phyloP scores from a whole-genome alignment of 1,284 basidiomycete genomes.

The Hemileia vastatrix region DNA sequence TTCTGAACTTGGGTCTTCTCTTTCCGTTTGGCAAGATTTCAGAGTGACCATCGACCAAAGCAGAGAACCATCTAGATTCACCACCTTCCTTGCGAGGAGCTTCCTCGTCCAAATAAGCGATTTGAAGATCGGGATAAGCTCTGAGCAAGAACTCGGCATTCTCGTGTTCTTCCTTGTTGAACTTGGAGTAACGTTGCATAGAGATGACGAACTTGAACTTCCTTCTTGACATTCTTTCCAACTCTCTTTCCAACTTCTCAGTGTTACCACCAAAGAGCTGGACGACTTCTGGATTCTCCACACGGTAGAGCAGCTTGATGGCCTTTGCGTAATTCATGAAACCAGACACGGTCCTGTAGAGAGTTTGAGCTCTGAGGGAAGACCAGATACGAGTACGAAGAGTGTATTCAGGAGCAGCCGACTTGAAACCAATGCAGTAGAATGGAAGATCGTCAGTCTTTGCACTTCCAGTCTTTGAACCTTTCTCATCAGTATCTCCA shows the following conservation, averaged over 20 bases:
- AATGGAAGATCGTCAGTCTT: slow-evolving; percentile 85
- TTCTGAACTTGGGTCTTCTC: slow-evolving; percentile 90
- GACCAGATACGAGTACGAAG: slow-evolving; percentile 98
- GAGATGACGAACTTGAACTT: slow-evolving; percentile 99
- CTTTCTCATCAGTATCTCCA: slow-evolving; percentile 39
- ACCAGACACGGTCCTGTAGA: slow-evolving; percentile 98
- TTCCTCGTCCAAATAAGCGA: slow-evolving; percentile 97
- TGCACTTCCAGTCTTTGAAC: slow-evolving; percentile 76
- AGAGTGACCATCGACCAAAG: slow-evolving; percentile 93
- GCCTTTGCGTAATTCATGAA: slow-evolving; percentile 99
- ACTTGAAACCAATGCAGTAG: slow-evolving; percentile 99
- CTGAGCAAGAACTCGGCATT: slow-evolving; percentile 96
- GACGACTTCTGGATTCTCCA: slow-evolving; percentile 97
- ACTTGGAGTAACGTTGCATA: slow-evolving; percentile 99
- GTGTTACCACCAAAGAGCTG: slow-evolving; percentile 96
- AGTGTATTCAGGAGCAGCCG: slow-evolving; percentile 93
- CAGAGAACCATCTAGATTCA: slow-evolving; percentile 88
- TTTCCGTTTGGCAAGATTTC: slow-evolving; percentile 84
- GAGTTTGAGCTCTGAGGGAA: slow-evolving; percentile 90
- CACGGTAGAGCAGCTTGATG: slow-evolving; percentile 95
- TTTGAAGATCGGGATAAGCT: slow-evolving; percentile 95
- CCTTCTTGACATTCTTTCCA: slow-evolving; percentile 91
- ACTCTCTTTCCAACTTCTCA: slow-evolving; percentile 88
- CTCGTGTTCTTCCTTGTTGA: slow-evolving; percentile 98
- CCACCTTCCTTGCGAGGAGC: slow-evolving; percentile 81